Evolutionary conservation across 106 monocot species (phyloP).

Genomic region (Alisma plantagoaquatica): DNA sequence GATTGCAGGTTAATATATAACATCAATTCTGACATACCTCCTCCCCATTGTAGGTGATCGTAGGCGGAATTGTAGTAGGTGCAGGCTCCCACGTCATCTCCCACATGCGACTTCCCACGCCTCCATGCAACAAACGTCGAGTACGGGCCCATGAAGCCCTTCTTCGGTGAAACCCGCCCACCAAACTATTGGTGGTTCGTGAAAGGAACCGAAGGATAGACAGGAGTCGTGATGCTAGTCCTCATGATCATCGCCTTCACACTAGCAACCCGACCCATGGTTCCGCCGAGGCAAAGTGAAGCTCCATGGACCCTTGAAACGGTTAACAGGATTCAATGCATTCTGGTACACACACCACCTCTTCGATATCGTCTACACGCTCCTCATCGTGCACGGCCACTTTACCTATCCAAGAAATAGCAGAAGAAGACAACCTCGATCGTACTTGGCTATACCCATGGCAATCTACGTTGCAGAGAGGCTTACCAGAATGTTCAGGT

Average conservation of each 20-base stretch:
- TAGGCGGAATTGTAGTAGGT: conserved; percentile 34
- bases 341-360: conserved; percentile 94
- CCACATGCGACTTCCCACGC: conserved; percentile 85
- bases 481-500: conserved; percentile 43
- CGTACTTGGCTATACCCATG: conserved; percentile 66
- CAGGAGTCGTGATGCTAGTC: conserved; percentile 67
- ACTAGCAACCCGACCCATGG: conserved; percentile 68
- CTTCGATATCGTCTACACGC: conserved; percentile 65
- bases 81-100: conserved; percentile 50
- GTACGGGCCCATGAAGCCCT: conserved; percentile 53
- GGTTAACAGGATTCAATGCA: conserved; percentile 78
- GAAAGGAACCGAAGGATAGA: conserved; percentile 85
- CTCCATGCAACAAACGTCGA: conserved; percentile 46
- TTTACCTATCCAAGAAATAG: conserved; percentile 58
- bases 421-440: conserved; percentile 73
- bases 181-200: conserved; percentile 90
- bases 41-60: conserved; percentile 67
- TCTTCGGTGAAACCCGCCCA: conserved; percentile 51
- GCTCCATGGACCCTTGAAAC: conserved; percentile 42
- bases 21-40: conserved; percentile 45
- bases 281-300: conserved; percentile 53
- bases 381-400: conserved; percentile 62
- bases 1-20: too few relatives aligned
- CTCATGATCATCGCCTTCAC: conserved; percentile 66
- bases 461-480: conserved; percentile 46